Base-by-base conservation (phyloP, 78 protist genomes). In the Salpingoeca rosetta region DNA sequence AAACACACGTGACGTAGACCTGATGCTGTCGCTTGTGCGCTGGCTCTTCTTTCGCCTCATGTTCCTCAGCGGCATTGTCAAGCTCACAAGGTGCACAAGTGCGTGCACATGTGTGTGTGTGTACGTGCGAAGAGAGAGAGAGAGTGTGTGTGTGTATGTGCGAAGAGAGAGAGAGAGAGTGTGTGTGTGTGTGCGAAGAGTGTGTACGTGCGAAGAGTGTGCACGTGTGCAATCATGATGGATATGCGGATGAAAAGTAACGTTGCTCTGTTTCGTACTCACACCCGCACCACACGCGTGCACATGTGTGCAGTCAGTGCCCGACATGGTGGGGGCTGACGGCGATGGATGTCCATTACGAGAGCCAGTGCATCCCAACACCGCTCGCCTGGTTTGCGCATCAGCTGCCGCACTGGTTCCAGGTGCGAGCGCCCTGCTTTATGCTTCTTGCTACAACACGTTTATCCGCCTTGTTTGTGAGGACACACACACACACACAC, bases 301-400 rank as follows among this genome's bases (percentile, higher is more conserved):
- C 7, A 22, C 65, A 51, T 17, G 31, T 51, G 65, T 17, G 17
- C 65, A 51, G 76, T 25, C 38, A n/a, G 12, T 42, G 85, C 56
- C 92, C 92, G 10, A 85, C 92, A 41, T 90, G 95, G 95, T 72
- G 79, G 80, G 36, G 41, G 7, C 88, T 92, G 51, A 86, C 88
- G 45, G 95, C 95, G 35, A 80, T 88, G 84, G 57, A 77, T 39
- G 88, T 40, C 82, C 95, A 90, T 45, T 92, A 85, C 41, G 95
- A 88, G 44, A 85, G 89, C 22, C 91, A 90, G 85, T 88, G 92
- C 86, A 74, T 92, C 2, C 95, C 95, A 41, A 90, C 90, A 26
- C 79, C 87, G 25, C 80, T 85, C 35, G 90, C 92, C 82, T 82
- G 85, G 76, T 78, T 35, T 51, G 83, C 75, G 41, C 85, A 84